These are phyloP conservation scores for Vairimorpha ceranae DNA, from an alignment of 371 early-diverging fungal species.

Conservation along the genomic window DNA sequence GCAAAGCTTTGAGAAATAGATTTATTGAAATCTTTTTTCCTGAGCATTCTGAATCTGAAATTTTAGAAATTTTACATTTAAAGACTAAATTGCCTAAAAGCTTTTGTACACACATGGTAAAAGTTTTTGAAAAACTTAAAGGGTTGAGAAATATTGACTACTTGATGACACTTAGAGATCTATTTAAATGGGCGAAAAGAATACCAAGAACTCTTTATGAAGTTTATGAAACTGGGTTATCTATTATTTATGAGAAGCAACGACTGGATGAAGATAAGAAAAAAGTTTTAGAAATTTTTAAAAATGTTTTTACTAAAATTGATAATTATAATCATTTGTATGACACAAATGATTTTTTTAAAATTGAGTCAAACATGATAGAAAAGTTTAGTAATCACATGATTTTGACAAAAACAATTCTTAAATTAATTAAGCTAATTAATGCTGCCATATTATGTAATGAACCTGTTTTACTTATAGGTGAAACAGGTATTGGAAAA, in stretches of 20 bases:
- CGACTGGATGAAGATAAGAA: slow-evolving; percentile 73
- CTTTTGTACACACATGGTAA: slow-evolving; percentile 68
- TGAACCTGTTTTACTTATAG: slow-evolving; percentile 91
- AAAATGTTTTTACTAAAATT: neutral
- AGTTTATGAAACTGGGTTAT: slow-evolving; percentile 80
- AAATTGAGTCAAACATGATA: neutral
- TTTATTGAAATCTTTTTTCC: slow-evolving; percentile 69
- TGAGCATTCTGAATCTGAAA: slow-evolving; percentile 44
- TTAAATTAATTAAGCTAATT: slow-evolving; percentile 76
- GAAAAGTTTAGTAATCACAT: neutral
- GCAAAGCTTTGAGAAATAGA: slow-evolving; percentile 94
- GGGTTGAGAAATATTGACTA: slow-evolving; percentile 64
- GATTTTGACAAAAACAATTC: slow-evolving; percentile 57
- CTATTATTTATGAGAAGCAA: slow-evolving; percentile 83
- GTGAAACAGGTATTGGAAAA: slow-evolving; percentile 98
- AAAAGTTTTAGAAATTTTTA: slow-evolving; percentile 20
- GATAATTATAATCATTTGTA: neutral
- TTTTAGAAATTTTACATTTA: slow-evolving; percentile 38
- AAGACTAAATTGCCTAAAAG: slow-evolving; percentile 32
- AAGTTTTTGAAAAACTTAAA: slow-evolving; percentile 71
- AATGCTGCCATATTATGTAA: slow-evolving; percentile 71
- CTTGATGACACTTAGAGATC: slow-evolving; percentile 87
- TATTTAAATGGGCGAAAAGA: slow-evolving; percentile 92
- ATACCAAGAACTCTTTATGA: slow-evolving; percentile 68
- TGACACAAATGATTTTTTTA: neutral